These are phyloP conservation scores for Dissophora globulifera DNA, from an alignment of 192 early-diverging fungal species.

Conservation along the genomic window DNA sequence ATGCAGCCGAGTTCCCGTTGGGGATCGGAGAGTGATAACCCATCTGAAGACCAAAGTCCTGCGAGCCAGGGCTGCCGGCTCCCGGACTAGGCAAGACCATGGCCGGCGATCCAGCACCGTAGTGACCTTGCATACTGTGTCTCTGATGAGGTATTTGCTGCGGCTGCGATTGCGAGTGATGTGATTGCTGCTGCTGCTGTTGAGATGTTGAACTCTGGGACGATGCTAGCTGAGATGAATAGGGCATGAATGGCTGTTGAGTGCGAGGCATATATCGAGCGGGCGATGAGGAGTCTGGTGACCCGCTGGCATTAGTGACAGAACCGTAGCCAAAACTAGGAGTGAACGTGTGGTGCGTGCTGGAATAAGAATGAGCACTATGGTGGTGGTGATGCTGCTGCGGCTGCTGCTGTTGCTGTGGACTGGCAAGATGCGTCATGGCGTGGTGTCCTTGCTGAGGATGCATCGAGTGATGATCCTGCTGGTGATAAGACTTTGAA, in stretches of 20 bases:
- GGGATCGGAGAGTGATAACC: constrained; percentile 24
- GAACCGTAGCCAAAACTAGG: constrained; percentile 21
- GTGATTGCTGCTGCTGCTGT: constrained; percentile 16
- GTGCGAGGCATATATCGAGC: constrained; percentile 28
- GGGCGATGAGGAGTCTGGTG: constrained; percentile 4
- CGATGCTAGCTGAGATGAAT: constrained; percentile 6
- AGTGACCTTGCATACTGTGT: constrained; percentile 10
- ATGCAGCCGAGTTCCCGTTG: constrained; percentile 6
- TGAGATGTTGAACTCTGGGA: constrained; percentile 6
- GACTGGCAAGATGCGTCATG: constrained; percentile 5
- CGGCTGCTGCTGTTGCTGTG: background rate
- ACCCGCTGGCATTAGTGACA: background rate
- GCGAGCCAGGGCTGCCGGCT: background rate
- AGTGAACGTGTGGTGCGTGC: constrained; percentile 6
- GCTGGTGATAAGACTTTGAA: constrained; percentile 31
- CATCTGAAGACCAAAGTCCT: constrained; percentile 30
- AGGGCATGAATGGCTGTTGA: constrained; percentile 10
- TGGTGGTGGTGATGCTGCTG: constrained; percentile 7
- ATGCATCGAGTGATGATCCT: constrained; percentile 19
- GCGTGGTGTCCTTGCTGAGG: constrained; percentile 20
- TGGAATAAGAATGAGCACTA: background rate
- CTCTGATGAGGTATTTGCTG: constrained; percentile 15
- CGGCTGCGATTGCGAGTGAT: constrained; percentile 8
- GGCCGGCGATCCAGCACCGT: constrained; percentile 15
- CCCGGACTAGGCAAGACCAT: constrained; percentile 10